Conservation (phyloP, 306 rosid species). For the Macrotyloma uniflorum region DNA sequence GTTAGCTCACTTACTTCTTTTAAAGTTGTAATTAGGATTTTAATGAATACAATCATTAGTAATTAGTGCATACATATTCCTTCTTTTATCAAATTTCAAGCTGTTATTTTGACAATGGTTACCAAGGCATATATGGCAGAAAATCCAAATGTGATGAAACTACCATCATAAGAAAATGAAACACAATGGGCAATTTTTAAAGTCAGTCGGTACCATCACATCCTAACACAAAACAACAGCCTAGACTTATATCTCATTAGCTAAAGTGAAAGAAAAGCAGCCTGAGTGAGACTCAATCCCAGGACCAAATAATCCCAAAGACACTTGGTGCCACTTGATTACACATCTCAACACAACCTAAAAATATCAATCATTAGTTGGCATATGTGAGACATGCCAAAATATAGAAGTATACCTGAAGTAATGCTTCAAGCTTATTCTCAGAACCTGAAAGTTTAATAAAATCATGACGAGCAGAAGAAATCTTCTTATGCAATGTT, state of each 20-base stretch:
- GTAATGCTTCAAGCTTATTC: slow-evolving; percentile 90
- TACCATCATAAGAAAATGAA: slow-evolving; percentile 12
- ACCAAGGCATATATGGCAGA: not conserved
- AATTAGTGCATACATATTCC: not conserved
- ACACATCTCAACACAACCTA: slow-evolving; percentile 21
- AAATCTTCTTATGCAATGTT: slow-evolving; percentile 80
- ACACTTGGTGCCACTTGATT: not conserved
- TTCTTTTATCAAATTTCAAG: slow-evolving; percentile 10
- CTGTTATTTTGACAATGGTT: not conserved
- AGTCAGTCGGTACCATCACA: not conserved
- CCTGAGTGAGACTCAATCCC: not conserved
- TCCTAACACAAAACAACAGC: slow-evolving; percentile 1
- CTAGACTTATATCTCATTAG: not conserved
- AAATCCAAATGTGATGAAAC: slow-evolving; percentile 13
- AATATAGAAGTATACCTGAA: slow-evolving; percentile 63
- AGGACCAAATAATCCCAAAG: not conserved
- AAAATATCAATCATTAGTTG: slow-evolving; percentile 23
- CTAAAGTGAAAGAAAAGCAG: not conserved
- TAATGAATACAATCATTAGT: not conserved
- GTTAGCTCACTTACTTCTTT: not conserved
- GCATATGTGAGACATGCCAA: slow-evolving; percentile 9
- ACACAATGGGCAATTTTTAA: not conserved
- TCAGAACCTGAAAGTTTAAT: slow-evolving; percentile 85
- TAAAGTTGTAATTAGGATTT: not conserved
- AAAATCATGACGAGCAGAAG: slow-evolving; percentile 96